A percentile compares a stretch with the other conserved stretches of the same genome.
These are phyloP conservation scores for Mycena albidolilacea DNA, from an alignment of 768 basidiomycete genomes.

Conservation along the genomic window DNA sequence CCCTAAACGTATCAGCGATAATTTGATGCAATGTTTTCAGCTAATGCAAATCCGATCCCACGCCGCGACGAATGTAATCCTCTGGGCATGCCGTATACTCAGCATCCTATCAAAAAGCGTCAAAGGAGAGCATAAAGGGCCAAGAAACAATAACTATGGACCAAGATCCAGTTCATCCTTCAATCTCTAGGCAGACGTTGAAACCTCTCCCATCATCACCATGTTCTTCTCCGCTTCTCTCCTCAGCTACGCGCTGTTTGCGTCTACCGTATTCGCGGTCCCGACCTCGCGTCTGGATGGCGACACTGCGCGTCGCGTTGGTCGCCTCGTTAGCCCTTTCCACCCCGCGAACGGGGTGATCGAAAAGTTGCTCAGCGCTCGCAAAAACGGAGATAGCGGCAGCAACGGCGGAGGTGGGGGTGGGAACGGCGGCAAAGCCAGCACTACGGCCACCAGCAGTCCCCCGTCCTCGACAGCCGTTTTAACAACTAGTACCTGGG, in stretches of 20 bases:
- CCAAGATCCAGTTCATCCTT: slow-evolving; percentile 9
- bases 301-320: slow-evolving; percentile 15
- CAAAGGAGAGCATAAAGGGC: slow-evolving; percentile 10
- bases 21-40: slow-evolving; percentile 6
- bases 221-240: slow-evolving; percentile 21
- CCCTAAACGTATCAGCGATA: slow-evolving; percentile 4
- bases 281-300: slow-evolving; percentile 2
- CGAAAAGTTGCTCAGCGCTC: slow-evolving; percentile 11
- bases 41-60: slow-evolving; percentile 1
- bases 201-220: slow-evolving; percentile 12
- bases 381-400: slow-evolving; percentile 8
- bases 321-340: slow-evolving; percentile 14
- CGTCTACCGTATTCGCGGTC: slow-evolving; percentile 11
- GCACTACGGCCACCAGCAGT: neutral
- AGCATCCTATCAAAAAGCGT: slow-evolving; percentile 2
- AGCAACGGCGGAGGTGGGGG: neutral
- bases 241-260: slow-evolving; percentile 17
- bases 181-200: slow-evolving; percentile 15
- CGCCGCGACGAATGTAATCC: neutral
- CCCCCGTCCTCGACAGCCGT: slow-evolving; percentile 5
- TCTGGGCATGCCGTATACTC: slow-evolving; percentile 13
- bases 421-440: neutral
- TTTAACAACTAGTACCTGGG: slow-evolving; percentile 18
- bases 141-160: neutral
- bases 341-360: slow-evolving; percentile 16